phyloP scores from a whole-genome alignment of 2,329 filamentous ascomycete genomes.

The Diplocarpon mali region DNA sequence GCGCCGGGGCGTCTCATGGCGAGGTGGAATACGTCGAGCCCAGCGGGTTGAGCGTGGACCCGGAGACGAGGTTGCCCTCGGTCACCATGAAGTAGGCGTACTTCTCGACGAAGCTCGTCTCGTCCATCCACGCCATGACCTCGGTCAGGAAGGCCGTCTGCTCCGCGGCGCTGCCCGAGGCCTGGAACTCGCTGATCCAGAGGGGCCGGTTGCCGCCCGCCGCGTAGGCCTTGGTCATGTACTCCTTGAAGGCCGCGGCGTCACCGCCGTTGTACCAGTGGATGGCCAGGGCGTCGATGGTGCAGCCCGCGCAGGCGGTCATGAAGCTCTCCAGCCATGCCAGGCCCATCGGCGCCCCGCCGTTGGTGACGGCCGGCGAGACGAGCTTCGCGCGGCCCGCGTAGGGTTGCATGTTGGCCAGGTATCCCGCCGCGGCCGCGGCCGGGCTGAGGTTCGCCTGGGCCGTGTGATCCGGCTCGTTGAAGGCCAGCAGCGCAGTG shows the following conservation, averaged over 20 bases:
- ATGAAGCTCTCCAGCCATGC: slow-evolving; percentile 35
- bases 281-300: slow-evolving; percentile 34
- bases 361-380: slow-evolving; percentile 38
- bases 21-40: slow-evolving; percentile 7
- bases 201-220: slow-evolving; percentile 30
- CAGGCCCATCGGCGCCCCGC: slow-evolving; percentile 31
- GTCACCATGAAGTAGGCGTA: slow-evolving; percentile 31
- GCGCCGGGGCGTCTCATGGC: too few species aligned
- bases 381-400: slow-evolving; percentile 34
- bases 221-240: slow-evolving; percentile 31
- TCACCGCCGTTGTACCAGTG: slow-evolving; percentile 36
- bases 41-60: slow-evolving; percentile 7
- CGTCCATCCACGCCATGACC: slow-evolving; percentile 35
- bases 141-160: slow-evolving; percentile 31
- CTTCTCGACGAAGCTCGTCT: slow-evolving; percentile 28
- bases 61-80: slow-evolving; percentile 23
- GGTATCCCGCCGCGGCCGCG: slow-evolving; percentile 31
- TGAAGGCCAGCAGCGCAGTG: slow-evolving; percentile 53
- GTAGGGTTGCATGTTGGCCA: slow-evolving; percentile 35
- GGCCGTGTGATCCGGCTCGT: slow-evolving; percentile 54
- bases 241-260: slow-evolving; percentile 31
- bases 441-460: slow-evolving; percentile 41
- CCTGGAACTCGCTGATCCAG: slow-evolving; percentile 37
- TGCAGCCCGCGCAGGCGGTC: slow-evolving; percentile 31
- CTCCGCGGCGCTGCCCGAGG: slow-evolving; percentile 24